Evolutionary conservation across 164 flowering plant genomes (phyloP), one percentile per base, ranked within the genome.

Genomic region (Houttuynia cordata): DNA sequence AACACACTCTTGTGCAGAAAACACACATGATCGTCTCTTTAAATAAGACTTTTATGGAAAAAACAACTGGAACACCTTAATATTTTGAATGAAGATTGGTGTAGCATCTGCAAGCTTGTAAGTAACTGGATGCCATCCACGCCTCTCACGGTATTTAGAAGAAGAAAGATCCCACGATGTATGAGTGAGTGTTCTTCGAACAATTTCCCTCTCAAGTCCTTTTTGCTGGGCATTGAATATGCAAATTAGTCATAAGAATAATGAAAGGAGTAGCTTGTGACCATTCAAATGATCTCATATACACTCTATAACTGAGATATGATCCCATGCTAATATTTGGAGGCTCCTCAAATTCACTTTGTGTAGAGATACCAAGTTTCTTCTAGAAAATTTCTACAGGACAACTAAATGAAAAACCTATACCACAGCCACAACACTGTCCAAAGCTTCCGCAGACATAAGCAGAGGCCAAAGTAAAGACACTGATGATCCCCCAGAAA

Each of bases 101-200:
- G 95, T 85, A 68, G 95, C 95, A 79, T 93, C 99, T 54, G 92
- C 80, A 65, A 80, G 76, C 70, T 82, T 93, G 73, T 93, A 90
- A 24, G 92, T 80, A 18, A 79, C 73, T 59, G 99, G 99, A 79
- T 93, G 99, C 97, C 99, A 93, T 63, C 94, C 94, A 57, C 80
- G 81, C 57, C 99, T 83, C 67, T 86, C 79, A 68, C 67, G 81
- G 52, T 77, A 79, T 71, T 74, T 83, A 55, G 92, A 75, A 59
- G 85, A 76, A 58, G 87, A 77, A 62, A 85, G 74, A 74, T 88
- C 96, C 99, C 99, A 93, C n/a, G 94, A 67, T 62, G 76, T 66
- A 67, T 75, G 75, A 3, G 75, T 75, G 55, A 75, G 20, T 49
- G 83, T 57, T 67, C 86, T 77, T 57, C 86, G 67, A 55, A 81